Percentiles rank a stretch among this genome's conserved stretches.
Conservation (phyloP, 768 basidiomycete genomes). For the Punctularia strigosozonata region DNA sequence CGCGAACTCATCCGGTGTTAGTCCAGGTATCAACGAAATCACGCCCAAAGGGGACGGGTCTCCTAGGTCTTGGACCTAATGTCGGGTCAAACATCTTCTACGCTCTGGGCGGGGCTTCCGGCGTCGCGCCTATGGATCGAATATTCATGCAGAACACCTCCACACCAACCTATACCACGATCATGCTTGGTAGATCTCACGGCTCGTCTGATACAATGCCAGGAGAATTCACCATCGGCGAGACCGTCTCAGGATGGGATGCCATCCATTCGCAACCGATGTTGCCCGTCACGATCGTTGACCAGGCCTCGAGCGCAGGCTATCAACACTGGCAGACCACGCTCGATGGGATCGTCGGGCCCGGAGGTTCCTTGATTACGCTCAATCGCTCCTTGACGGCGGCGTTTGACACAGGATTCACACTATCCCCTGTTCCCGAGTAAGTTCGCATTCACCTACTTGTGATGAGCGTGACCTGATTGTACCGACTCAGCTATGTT, state of each 20-base stretch:
- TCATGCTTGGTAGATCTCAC: conserved; percentile 18
- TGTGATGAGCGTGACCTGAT: too few relatives aligned
- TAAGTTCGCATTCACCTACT: too few relatives aligned
- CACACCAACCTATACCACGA: conserved; percentile 19
- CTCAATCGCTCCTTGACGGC: conserved; percentile 9
- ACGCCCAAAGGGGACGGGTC: too few relatives aligned
- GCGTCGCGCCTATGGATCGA: conserved; percentile 17
- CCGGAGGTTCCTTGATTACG: conserved; percentile 18
- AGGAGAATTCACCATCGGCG: conserved; percentile 21
- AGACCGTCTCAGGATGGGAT: conserved; percentile 14
- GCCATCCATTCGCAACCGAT: conserved; percentile 16
- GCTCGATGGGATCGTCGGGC: conserved; percentile 22
- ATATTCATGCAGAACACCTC: conserved; percentile 20
- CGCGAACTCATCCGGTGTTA: too few relatives aligned
- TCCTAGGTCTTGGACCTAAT: too few relatives aligned
- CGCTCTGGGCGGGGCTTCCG: conserved; percentile 9
- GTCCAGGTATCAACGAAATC: too few relatives aligned
- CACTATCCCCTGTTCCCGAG: conserved; percentile 21
- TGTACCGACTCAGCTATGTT: too few relatives aligned
- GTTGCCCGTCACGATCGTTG: conserved; percentile 15
- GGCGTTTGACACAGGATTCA: conserved; percentile 19
- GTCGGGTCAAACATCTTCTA: too few relatives aligned
- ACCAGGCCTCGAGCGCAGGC: too few relatives aligned
- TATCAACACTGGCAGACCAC: conserved; percentile 22
- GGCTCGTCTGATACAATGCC: conserved; percentile 15